phyloP scores from a whole-genome alignment of 2,329 filamentous ascomycete genomes.

The Hymenoscyphus albidus region DNA sequence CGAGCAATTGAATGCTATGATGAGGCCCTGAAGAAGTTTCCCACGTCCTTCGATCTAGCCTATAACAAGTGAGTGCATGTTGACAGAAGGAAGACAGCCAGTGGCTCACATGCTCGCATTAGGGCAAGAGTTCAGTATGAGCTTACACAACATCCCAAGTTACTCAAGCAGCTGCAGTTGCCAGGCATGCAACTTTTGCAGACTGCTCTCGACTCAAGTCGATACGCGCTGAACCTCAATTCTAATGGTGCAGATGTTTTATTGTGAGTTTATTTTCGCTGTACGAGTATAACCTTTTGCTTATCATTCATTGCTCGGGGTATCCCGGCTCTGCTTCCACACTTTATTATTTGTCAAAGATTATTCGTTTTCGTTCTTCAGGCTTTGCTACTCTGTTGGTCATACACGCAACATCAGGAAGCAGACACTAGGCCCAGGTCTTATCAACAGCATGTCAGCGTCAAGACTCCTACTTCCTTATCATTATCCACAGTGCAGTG shows the following conservation, averaged over 20 bases:
- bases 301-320: background rate
- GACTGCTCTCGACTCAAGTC: slow-evolving; percentile 60
- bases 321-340: background rate
- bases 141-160: slow-evolving; percentile 61
- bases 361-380: background rate
- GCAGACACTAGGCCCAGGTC: background rate
- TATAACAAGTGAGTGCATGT: slow-evolving; percentile 62
- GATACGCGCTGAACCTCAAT: slow-evolving; percentile 55
- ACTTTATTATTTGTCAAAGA: background rate
- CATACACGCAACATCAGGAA: background rate
- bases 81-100: background rate
- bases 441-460: background rate
- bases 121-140: slow-evolving; percentile 68
- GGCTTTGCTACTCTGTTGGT: background rate
- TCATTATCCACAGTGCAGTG: background rate
- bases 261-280: slow-evolving; percentile 42
- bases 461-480: background rate
- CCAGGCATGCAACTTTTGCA: slow-evolving; percentile 51
- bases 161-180: slow-evolving; percentile 54
- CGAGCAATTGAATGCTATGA: slow-evolving; percentile 65
- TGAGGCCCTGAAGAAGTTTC: slow-evolving; percentile 57
- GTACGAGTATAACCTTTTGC: background rate
- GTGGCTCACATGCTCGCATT: slow-evolving; percentile 12
- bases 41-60: slow-evolving; percentile 63
- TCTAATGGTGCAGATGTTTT: slow-evolving; percentile 62